Base-by-base conservation (phyloP, 345 rosid species). In the Diplotaxis tenuifolia region DNA sequence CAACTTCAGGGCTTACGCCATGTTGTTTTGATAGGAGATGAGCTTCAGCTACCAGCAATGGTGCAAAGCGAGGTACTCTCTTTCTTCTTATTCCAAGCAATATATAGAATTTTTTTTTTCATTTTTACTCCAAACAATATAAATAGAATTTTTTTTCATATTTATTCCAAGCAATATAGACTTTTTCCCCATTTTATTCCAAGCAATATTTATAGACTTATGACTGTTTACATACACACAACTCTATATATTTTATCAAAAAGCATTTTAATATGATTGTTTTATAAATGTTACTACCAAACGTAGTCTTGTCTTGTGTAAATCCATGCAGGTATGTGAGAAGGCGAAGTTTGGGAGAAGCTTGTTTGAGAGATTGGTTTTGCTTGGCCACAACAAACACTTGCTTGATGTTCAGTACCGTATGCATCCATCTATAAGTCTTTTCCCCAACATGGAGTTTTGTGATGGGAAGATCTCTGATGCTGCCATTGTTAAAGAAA, bases 341-440 rank as follows among this genome's bases (percentile, higher is more conserved):
- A 34, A 22, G 56, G 88, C 83, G 23, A 76, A 76, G 5, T 84
- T 81, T 16, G 86, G 93, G 3, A 83, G 89, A 77, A 90, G 96
- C 79, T 83, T 87, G 65, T 88, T 88, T 70, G 86, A 85, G 70
- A 86, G 96, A 80, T 65, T 90, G 67, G 84, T 64, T 25, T 66
- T 67, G 3, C 55, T 88, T 29, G 85, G 82, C 9, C 72, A 86
- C 14, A 10, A 78, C 2, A 88, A 82, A 62, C 88, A 88, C 68
- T 81, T 85, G 14, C 75, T 90, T 12, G 53, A 80, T 67, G 62
- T 80, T 18, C 96, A 88, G 68, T 86, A 88, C 54, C 77, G 96
- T 62, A 90, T 90, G 93, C 93, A 88, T 80, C 93, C 96, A 0
- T 74, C 82, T 2, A 88, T 90, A 8, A 88, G 93, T 62, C 56